Evolutionary conservation across 192 early-diverging fungal species (phyloP), one percentile per base, ranked within the genome.

Genomic region (Paraglomus occultum): DNA sequence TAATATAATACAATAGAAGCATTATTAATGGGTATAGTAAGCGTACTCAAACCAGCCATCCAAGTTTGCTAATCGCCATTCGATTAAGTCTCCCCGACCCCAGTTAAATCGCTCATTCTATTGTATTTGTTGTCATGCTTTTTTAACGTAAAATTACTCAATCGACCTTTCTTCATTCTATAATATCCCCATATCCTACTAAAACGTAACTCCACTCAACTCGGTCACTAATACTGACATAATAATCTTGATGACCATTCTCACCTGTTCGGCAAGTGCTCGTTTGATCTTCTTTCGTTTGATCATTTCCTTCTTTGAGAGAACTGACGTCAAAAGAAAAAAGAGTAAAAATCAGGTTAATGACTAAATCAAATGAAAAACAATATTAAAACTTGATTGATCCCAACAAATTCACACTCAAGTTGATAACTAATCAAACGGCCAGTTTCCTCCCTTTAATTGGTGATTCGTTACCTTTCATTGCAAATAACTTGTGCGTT

Each of bases 211-310:
- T 95, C 81, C 64, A 91, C 87, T 68, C 91, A 85, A 64, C 88
- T 92, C 75, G 31, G 31, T 2, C 31, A 31, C 31, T 31, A 31
- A 31, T 31, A 31, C 31, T 31, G 31, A 31, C 31, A 31, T 31
- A 31, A 31, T 31, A 31, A 31, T 31, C 31, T 31, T 31, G 31
- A 31, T 31, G 31, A 31, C 31, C 31, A 31, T 31, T 31, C 94
- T 94, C 73, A 94, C 94, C 75, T 99, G 97, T 76, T 98, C 97
- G 6, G 97, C 94, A 53, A 99, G 82, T 38, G 96, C 96, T 23
- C 97, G 87, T 73, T 97, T 96, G 75, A 99, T 92, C 82, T 99
- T 99, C 81, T 98, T 95, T 46, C 96, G 88, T 68, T 93, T 95
- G 64, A 99, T 89, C 96, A 99, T 99, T 77, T 97, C 97, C 57